phyloP scores from a whole-genome alignment of 1,284 basidiomycete genomes.

The Apiotrichum domesticum region DNA sequence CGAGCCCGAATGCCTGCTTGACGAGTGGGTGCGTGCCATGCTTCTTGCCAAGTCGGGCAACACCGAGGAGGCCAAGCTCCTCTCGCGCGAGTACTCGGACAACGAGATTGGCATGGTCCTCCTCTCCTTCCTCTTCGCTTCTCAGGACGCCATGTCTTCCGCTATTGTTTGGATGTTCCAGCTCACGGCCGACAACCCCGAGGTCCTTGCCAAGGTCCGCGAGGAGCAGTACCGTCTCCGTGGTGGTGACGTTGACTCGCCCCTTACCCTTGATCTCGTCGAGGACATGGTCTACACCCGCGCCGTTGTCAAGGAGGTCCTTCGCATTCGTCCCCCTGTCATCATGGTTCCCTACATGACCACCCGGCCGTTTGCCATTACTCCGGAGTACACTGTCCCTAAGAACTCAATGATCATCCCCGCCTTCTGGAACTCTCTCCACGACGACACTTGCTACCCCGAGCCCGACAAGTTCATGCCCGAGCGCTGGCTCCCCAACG shows the following conservation, averaged over 20 bases:
- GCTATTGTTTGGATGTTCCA: slow-evolving; percentile 87
- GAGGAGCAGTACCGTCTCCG: slow-evolving; percentile 86
- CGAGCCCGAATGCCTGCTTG: slow-evolving; percentile 83
- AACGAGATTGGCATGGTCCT: slow-evolving; percentile 95
- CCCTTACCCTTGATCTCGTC: slow-evolving; percentile 81
- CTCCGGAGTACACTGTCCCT: slow-evolving; percentile 84
- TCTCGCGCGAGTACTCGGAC: slow-evolving; percentile 75
- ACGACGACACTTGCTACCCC: slow-evolving; percentile 82
- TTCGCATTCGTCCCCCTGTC: slow-evolving; percentile 85
- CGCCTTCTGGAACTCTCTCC: slow-evolving; percentile 89
- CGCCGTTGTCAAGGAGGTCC: slow-evolving; percentile 86
- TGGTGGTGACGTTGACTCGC: slow-evolving; percentile 67
- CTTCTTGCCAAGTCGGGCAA: slow-evolving; percentile 55
- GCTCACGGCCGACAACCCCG: slow-evolving; percentile 87
- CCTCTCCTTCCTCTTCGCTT: slow-evolving; percentile 94
- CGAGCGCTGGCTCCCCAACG: slow-evolving; percentile 86
- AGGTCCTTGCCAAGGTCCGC: slow-evolving; percentile 79
- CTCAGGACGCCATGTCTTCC: slow-evolving; percentile 96
- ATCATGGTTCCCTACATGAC: slow-evolving; percentile 95
- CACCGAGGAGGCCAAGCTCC: slow-evolving; percentile 51
- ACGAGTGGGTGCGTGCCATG: slow-evolving; percentile 82
- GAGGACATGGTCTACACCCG: slow-evolving; percentile 90
- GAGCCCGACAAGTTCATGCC: slow-evolving; percentile 77
- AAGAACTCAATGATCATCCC: slow-evolving; percentile 91
- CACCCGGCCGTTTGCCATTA: slow-evolving; percentile 84